These are phyloP conservation scores for Oryza glumipatula DNA, from an alignment of 176 grass and related monocot genomes.

Conservation along the genomic window DNA sequence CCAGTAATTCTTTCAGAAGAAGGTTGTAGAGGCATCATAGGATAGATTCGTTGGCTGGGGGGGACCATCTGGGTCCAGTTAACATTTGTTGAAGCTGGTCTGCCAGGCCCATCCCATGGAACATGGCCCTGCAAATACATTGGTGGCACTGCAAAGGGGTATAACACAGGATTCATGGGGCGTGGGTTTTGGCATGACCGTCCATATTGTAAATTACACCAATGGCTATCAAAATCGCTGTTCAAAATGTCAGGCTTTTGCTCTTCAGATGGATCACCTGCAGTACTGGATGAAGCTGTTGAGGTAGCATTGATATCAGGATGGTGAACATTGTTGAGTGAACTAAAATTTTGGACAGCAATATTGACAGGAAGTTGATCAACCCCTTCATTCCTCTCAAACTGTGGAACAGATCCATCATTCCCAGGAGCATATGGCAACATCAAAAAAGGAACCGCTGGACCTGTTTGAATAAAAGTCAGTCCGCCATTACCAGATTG, in stretches of 20 bases:
- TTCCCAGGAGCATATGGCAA: constrained; percentile 53
- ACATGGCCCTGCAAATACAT: constrained; percentile 61
- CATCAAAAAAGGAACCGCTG: constrained; percentile 67
- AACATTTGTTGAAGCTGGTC: constrained; percentile 62
- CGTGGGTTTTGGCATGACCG: constrained; percentile 66
- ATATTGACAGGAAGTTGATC: constrained; percentile 54
- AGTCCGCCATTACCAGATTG: constrained; percentile 62
- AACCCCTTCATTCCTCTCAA: constrained; percentile 58
- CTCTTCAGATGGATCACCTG: constrained; percentile 56
- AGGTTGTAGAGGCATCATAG: constrained; percentile 69
- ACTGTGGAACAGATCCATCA: constrained; percentile 58
- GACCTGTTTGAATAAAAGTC: constrained; percentile 71
- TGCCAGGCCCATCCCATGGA: constrained; percentile 76
- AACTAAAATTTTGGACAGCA: constrained; percentile 51
- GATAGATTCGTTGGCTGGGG: constrained; percentile 55
- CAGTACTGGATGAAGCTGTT: constrained; percentile 47
- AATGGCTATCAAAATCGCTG: constrained; percentile 70
- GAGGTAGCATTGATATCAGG: constrained; percentile 49
- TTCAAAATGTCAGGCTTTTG: constrained; percentile 81
- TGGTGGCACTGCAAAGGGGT: constrained; percentile 52
- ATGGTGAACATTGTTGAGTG: constrained; percentile 48
- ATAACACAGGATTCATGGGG: constrained; percentile 39
- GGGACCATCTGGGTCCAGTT: constrained; percentile 66
- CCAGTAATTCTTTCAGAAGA: constrained; percentile 51
- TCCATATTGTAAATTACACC: constrained; percentile 71